Evolutionary conservation across 805 yeast genomes (phyloP), one percentile per base, ranked within the genome.

Genomic region (Maudiozyma saulgeensis): DNA sequence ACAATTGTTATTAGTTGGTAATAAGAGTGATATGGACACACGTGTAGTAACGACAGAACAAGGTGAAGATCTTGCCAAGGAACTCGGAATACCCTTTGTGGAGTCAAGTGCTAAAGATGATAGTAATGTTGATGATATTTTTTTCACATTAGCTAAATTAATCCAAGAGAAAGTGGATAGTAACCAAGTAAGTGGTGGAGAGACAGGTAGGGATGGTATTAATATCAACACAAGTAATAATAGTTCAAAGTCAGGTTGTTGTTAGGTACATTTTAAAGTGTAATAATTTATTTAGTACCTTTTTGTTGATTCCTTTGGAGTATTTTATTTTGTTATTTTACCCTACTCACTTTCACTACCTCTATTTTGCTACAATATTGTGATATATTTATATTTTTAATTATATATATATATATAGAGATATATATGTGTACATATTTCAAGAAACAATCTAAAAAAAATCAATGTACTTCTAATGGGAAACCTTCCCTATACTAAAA

Each of bases 41-140:
- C 82, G 99, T 69, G 93, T 84, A 49, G 95, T 91, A 5, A 73
- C 90, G 21, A 75, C 78, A 49, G 96, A 90, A 62, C 96, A 91
- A 68, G 99, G 98, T 60, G 87, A 84, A 64, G 80, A 78, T 21
- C 75, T 93, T 56, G 97, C 98, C 19, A 76, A 80, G 50, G 95
- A 85, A 67, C 76, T 91, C 57, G 86, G 87, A 49, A 76, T 91
- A 49, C 95, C 96, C 28, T 93, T 91, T 70, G 75, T 93, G 62
- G 99, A 91, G 73, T 95, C 97, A 34, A 81, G 91, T 69, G 98
- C 99, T 41, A 91, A 93, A 75, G 83, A 90, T 46, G 89, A 88
- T 61, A 82, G 80, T 53, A 89, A 89, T 62, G 98, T 91, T 53
- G 95, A 87, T 61, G 87, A 88, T 50, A 82, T 95, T 43, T 91